Evolutionary conservation across 345 rosid species (phyloP).

Genomic region (Boechera divaricarpa): DNA sequence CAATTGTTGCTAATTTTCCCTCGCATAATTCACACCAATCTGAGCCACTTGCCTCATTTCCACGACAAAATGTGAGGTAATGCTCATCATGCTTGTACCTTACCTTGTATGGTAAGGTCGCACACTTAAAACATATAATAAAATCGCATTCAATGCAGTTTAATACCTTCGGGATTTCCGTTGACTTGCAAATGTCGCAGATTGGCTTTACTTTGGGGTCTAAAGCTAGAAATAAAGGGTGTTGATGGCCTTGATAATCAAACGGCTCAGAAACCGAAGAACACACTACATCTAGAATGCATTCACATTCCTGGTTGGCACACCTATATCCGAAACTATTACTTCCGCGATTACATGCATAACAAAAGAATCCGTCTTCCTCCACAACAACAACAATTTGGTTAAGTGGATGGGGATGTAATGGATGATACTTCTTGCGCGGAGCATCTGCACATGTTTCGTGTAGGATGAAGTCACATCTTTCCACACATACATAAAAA

Average conservation of each 20-base stretch:
- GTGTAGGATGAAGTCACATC: neutral
- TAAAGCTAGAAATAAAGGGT: neutral
- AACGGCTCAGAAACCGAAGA: constrained; percentile 4
- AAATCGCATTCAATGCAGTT: neutral
- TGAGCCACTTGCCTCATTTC: too few species aligned
- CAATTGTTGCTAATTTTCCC: neutral
- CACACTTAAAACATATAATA: too few species aligned
- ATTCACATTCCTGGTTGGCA: fast-evolving
- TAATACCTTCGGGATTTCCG: neutral
- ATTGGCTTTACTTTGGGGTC: neutral
- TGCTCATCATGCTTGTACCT: too few species aligned
- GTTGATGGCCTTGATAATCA: constrained; percentile 5
- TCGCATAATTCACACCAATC: neutral
- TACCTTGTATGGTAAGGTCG: too few species aligned
- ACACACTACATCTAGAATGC: neutral
- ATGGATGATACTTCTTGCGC: neutral
- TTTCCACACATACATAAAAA: neutral
- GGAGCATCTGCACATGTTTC: constrained; percentile 20
- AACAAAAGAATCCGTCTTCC: neutral
- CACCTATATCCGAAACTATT: neutral
- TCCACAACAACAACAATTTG: neutral
- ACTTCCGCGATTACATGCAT: fast-evolving
- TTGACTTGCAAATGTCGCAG: constrained; percentile 15
- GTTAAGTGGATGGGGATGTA: neutral
- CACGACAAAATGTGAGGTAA: too few species aligned